Evolutionary conservation across 208 protist genomes (phyloP).

Genomic region (Naegleria gruberi): DNA sequence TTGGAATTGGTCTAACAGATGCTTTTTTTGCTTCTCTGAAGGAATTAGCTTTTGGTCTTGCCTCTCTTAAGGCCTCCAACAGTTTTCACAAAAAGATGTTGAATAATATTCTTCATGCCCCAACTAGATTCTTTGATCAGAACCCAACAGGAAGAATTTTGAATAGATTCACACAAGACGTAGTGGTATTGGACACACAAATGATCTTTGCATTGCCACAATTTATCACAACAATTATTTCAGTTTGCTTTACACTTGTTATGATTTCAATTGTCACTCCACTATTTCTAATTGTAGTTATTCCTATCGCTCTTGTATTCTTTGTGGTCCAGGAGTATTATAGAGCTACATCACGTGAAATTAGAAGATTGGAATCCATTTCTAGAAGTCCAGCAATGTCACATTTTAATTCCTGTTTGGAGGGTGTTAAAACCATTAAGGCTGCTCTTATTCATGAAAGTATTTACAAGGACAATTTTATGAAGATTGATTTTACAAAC

Average conservation of each 20-base stretch:
- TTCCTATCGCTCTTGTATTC: conserved; percentile 56
- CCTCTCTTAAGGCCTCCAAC: conserved; percentile 1
- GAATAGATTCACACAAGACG: conserved; percentile 86
- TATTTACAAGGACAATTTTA: no score
- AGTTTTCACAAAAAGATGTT: conserved; percentile 54
- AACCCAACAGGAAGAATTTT: conserved; percentile 83
- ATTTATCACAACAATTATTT: not conserved
- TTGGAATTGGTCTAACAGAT: no score
- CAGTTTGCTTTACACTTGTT: conserved; percentile 19
- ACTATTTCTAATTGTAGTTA: conserved; percentile 40
- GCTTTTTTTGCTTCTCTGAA: no score
- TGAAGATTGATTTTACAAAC: conserved; percentile 39
- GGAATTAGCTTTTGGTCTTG: conserved; percentile 19
- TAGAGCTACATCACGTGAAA: conserved; percentile 64
- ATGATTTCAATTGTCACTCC: not conserved
- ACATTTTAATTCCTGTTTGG: conserved; percentile 74
- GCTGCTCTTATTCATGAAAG: no score
- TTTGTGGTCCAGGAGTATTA: conserved; percentile 69
- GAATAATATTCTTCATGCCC: conserved; percentile 44
- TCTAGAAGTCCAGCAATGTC: conserved; percentile 79
- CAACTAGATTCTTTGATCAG: conserved; percentile 82
- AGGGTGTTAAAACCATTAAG: conserved; percentile 64
- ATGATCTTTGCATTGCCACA: not conserved
- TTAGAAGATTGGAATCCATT: conserved; percentile 69
- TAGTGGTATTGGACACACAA: conserved; percentile 55